Base-by-base conservation (phyloP, 2,329 filamentous ascomycete species). In the Berkeleyomyces basicola region DNA sequence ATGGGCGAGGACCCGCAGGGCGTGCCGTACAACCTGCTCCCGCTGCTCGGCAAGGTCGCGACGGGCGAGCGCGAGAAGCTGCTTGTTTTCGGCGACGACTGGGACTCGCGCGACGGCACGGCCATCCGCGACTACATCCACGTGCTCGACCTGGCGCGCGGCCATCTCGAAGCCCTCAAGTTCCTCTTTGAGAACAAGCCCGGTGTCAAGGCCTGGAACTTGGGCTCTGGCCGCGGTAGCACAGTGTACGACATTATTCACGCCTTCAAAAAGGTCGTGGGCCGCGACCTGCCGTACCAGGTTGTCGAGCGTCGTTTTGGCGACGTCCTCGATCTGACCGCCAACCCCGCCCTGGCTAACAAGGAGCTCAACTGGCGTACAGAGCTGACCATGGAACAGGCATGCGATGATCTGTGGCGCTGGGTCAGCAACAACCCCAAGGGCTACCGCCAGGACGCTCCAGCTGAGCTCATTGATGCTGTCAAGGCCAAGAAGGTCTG, bases 1-100 rank as follows among this genome's bases (percentile, higher is more conserved):
- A 96, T 99, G 90, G 93, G 93, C 68, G 93, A 99, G 78, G 93
- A 99, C 74, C 93, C 93, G 55, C 86, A 95, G 73, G 93, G 93
- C 65, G 83, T 96, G 31, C 93, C 93, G 1, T 97, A 90, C 81
- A 99, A 99, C 78, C 80, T 99, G 66, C 83, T 99, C 51, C 93
- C 93, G 16, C 80, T 99, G 65, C 82, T 99, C 33, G 93, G 92
- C 63, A 91, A 97, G 78, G 93, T 99, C 53, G 93, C 93, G 11
- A 95, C 93, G 39, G 93, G 93, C 69, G 90, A 96, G 72, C 83
- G 92, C 67, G 88, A 95, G 71, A 96, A 96, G 79, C 80, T 99
- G 60, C 77, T 96, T 65, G 90, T 99, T 9, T 99, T 95, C 72
- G 93, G 93, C 66, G 87, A 96, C 68, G 91, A 99, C 78, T 99